Evolutionary conservation across 176 grass and related monocot species (phyloP), one percentile per base, ranked within the genome.

Genomic region (Juncus effusus): DNA sequence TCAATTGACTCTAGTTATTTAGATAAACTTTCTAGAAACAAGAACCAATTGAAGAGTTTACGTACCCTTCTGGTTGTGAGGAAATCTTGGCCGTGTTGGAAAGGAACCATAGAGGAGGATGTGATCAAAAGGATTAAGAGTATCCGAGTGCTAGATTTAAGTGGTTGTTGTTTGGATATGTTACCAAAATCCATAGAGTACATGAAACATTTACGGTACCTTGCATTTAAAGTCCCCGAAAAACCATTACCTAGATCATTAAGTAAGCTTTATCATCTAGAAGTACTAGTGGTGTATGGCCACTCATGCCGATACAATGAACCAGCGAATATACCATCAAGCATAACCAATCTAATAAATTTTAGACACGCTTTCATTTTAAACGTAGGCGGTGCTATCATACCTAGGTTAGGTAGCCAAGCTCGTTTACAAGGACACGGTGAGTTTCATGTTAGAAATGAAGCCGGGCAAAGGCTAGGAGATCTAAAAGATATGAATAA

Each of bases 381-480:
- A 2, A 72, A 81, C 55, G 4, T 72, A 42, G 59, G 72, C 1
- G 71, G 82, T 1, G 37, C 51, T 47, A 73, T 63, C 2, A 81
- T 85, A 65, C 64, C 77, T 77, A 71, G 70, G 54, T 76, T 85
- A 45, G 73, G 77, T 6, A 68, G 53, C 15, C 77, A 72, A 62
- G 80, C 66, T 85, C 13, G 45, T 56, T 49, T 85, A 10, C 65
- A 19, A 60, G 83, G 83, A 13, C 11, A 19, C n/a, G 73, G 77
- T 38, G 78, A 81, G 49, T 81, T 86, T 74, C 78, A 86, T 12
- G 51, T 86, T 38, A 81, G 51, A 42, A 86, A 86, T 56, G 73
- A 81, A 63, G 73, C 61, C 15, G 78, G 83, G 4, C 39, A 81
- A 61, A 74, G 70, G 65, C 14, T 86, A 56, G 67, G 74, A 59